Base-by-base conservation (phyloP, 169 alveolate genomes). In the Cyclospora cayetanensis region DNA sequence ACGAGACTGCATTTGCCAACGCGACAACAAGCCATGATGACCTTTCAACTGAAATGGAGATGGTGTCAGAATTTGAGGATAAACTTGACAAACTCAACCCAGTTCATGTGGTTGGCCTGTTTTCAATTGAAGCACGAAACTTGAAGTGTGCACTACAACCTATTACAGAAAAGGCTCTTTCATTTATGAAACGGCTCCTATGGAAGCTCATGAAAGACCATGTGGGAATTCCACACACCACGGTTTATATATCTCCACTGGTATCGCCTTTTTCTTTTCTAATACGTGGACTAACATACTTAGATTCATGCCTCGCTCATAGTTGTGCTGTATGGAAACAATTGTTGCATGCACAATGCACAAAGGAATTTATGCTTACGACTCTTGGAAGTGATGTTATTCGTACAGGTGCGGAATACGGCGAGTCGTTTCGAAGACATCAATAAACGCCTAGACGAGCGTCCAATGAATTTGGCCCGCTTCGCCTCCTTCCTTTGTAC, bases 71-170 rank as follows among this genome's bases (percentile, higher is more conserved):
- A 68, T 90, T 90, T 74, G 90, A 90, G 35, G 84, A 34, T 9
- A 74, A 74, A 55, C 93, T 90, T 46, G 93, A 90, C 80, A 90
- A 90, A 22, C 93, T 90, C 5, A 90, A 90, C 20, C 93, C 93
- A 35, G 72, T 74, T 1, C 93, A 90, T 74, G 93, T 76, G 25
- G 90, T 90, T 37, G 93, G 93, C 42, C 74, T 90, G 46, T 90
- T 90, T 46, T 90, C 93, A 29, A 90, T 90, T 31, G 88, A 90
- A 27, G 93, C 93, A 34, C 22, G 77, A 41, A 63, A 37, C 72
- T 72, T 90, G 37, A 90, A 90, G 34, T 52, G 76, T 43, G 37
- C 93, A 2, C 83, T 90, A 35, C 66, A 41, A 20, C 93, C 93
- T 7, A 22, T 76, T 68, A 53, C 93, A 43, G 93, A 90, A 42